A percentile compares a stretch with the other conserved stretches of the same genome.
Conservation (phyloP, 495 filamentous ascomycete genomes). For the Letharia columbiana region DNA sequence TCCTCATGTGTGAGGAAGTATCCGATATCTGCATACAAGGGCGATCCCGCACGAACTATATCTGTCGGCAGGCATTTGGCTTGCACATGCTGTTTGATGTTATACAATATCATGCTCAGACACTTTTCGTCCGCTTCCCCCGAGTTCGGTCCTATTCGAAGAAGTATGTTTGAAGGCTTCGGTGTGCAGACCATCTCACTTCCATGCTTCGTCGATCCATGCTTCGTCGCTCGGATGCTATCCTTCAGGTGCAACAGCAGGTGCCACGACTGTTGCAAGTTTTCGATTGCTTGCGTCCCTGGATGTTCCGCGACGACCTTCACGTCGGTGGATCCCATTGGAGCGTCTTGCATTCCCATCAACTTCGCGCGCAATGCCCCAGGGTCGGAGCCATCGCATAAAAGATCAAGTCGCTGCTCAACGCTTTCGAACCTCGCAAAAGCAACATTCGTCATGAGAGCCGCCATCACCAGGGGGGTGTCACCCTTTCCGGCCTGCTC, state of each 20-base stretch:
- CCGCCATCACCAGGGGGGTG: conserved; percentile 16
- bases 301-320: background rate
- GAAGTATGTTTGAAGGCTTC: conserved; percentile 6
- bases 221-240: background rate
- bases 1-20: conserved; percentile 20
- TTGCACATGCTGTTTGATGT: conserved; percentile 21
- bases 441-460: conserved; percentile 20
- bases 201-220: background rate
- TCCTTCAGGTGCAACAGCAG: conserved; percentile 4
- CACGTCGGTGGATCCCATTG: background rate
- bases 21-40: conserved; percentile 24
- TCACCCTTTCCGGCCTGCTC: conserved; percentile 22
- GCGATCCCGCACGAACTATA: conserved; percentile 19
- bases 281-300: background rate
- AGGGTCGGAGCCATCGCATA: conserved; percentile 18
- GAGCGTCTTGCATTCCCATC: background rate
- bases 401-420: conserved; percentile 17
- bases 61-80: conserved; percentile 5
- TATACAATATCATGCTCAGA: conserved; percentile 15
- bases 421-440: conserved; percentile 21
- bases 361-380: conserved; percentile 8
- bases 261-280: conserved; percentile 14
- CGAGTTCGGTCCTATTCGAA: conserved; percentile 14
- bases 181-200: background rate
- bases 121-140: conserved; percentile 16